phyloP scores from a whole-genome alignment of 306 rosid genomes.

The Fagus crenata region DNA sequence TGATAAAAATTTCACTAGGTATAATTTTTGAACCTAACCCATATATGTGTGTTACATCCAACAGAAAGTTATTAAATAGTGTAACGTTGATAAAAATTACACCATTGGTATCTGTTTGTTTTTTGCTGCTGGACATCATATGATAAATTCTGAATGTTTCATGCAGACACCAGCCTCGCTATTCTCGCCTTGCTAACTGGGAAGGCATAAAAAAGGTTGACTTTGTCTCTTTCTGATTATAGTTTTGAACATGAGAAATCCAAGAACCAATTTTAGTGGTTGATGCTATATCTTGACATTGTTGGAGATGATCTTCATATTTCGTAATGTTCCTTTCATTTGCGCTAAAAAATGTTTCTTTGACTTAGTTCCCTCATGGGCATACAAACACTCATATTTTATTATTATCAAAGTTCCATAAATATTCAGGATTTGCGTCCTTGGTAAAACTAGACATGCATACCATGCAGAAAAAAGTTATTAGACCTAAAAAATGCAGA shows the following conservation, averaged over 20 bases:
- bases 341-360: background rate
- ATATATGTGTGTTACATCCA: background rate
- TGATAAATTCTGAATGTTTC: constrained; percentile 30
- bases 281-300: background rate
- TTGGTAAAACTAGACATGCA: background rate
- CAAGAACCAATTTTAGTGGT: background rate
- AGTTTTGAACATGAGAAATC: background rate
- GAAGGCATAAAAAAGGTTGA: constrained; percentile 82
- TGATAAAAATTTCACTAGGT: too few species aligned
- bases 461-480: background rate
- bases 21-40: too few species aligned
- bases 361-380: background rate
- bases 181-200: constrained; percentile 91
- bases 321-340: background rate
- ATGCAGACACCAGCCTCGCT: constrained; percentile 85
- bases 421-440: background rate
- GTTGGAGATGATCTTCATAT: background rate
- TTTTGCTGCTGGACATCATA: constrained; percentile 22
- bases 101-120: background rate
- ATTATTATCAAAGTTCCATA: background rate
- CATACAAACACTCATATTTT: background rate
- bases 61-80: too few species aligned
- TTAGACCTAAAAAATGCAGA: background rate
- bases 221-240: constrained; percentile 18
- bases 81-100: too few species aligned